Percentiles rank a stretch among this genome's conserved stretches.
Conservation (phyloP, 768 basidiomycete genomes). For the Phlegmacium glaucopus region DNA sequence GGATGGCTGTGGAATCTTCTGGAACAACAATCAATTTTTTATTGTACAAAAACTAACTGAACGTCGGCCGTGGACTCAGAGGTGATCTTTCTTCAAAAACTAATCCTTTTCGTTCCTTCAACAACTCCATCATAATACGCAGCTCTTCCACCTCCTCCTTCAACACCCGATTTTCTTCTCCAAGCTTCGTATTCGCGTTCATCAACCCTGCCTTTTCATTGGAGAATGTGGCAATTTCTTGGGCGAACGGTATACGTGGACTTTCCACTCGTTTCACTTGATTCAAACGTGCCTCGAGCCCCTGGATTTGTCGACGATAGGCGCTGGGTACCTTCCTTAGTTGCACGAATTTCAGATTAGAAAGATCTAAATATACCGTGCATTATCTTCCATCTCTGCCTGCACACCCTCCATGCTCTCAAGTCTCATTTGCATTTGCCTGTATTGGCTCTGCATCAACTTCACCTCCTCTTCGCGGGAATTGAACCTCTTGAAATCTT, state of each 20-base stretch:
- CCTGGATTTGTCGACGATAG: constrained; percentile 58
- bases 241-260: constrained; percentile 26
- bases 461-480: constrained; percentile 58
- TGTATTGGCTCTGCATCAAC: constrained; percentile 51
- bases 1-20: constrained; percentile 37
- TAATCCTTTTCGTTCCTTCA: constrained; percentile 49
- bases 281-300: constrained; percentile 54
- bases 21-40: constrained; percentile 29
- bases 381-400: constrained; percentile 50
- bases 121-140: constrained; percentile 64
- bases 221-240: constrained; percentile 43
- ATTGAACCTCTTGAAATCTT: constrained; percentile 69
- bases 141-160: constrained; percentile 55
- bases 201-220: constrained; percentile 43
- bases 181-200: constrained; percentile 49
- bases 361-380: constrained; percentile 41
- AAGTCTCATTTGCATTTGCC: constrained; percentile 63
- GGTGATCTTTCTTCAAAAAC: constrained; percentile 40
- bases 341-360: not conserved
- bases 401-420: constrained; percentile 56
- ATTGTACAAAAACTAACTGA: constrained; percentile 5
- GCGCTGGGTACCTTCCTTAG: constrained; percentile 31
- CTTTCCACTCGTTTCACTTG: constrained; percentile 40
- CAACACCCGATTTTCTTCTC: constrained; percentile 51
- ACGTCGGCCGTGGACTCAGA: constrained; percentile 3